phyloP scores from a whole-genome alignment of 2,329 filamentous ascomycete species.

The Fusarium sp. region DNA sequence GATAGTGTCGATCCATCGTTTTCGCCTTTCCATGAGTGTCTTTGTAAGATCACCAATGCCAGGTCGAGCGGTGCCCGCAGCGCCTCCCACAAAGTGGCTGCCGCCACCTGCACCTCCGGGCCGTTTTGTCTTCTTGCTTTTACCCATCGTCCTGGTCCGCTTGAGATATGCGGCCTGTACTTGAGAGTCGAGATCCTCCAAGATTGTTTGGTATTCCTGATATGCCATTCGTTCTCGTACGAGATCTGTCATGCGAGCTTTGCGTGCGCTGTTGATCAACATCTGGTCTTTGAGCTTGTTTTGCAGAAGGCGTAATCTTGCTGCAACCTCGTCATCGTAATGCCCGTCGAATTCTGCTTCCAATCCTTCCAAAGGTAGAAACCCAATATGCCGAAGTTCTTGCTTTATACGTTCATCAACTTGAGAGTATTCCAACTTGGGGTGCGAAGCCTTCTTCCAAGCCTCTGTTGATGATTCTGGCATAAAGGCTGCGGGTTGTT shows the following conservation, averaged over 20 bases:
- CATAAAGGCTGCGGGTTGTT: slow-evolving; percentile 81
- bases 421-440: slow-evolving; percentile 83
- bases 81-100: slow-evolving; percentile 70
- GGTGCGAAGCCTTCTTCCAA: slow-evolving; percentile 81
- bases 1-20: slow-evolving; percentile 91
- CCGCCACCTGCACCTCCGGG: slow-evolving; percentile 80
- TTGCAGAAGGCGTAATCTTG: slow-evolving; percentile 87
- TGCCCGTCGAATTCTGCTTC: slow-evolving; percentile 86
- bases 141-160: slow-evolving; percentile 91
- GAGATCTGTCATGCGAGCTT: slow-evolving; percentile 85
- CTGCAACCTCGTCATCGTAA: slow-evolving; percentile 93
- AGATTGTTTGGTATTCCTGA: slow-evolving; percentile 96
- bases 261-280: slow-evolving; percentile 89
- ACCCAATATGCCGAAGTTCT: slow-evolving; percentile 90
- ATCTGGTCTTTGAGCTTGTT: slow-evolving; percentile 83
- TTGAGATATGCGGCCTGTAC: slow-evolving; percentile 96
- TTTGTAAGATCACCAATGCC: slow-evolving; percentile 92
- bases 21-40: slow-evolving; percentile 89
- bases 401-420: slow-evolving; percentile 92
- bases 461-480: slow-evolving; percentile 78
- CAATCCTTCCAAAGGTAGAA: slow-evolving; percentile 74
- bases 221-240: slow-evolving; percentile 93
- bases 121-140: slow-evolving; percentile 90
- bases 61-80: slow-evolving; percentile 72
- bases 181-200: slow-evolving; percentile 94